Conservation (phyloP, 805 yeast species). For the Ogataea pini region DNA sequence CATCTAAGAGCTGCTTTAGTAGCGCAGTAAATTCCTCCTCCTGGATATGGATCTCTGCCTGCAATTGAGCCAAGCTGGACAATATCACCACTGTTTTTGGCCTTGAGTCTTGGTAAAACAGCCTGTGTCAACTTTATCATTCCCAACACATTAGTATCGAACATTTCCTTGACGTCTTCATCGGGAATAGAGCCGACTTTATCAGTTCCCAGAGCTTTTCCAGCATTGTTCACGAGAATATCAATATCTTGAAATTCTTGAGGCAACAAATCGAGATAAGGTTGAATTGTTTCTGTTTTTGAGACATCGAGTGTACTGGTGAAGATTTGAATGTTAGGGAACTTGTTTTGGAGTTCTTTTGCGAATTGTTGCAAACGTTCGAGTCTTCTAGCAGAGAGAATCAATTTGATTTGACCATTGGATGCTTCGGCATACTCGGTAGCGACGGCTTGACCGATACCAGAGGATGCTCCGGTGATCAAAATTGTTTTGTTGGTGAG, state of each 20-base stretch:
- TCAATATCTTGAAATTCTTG: constrained; percentile 58
- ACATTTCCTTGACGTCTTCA: constrained; percentile 44
- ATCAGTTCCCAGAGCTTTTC: constrained; percentile 46
- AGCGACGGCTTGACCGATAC: constrained; percentile 52
- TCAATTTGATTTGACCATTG: constrained; percentile 66
- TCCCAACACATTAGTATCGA: constrained; percentile 49
- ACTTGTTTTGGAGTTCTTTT: constrained; percentile 45
- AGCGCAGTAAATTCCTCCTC: constrained; percentile 71
- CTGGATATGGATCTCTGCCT: constrained; percentile 69
- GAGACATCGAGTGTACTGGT: constrained; percentile 59
- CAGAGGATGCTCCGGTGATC: constrained; percentile 49
- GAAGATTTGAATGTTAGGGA: constrained; percentile 47
- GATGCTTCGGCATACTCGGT: constrained; percentile 55
- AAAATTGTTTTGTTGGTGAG: constrained; percentile 18
- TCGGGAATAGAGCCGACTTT: constrained; percentile 41
- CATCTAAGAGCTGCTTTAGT: constrained; percentile 64
- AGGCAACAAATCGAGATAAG: constrained; percentile 56
- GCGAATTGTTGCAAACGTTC: constrained; percentile 57
- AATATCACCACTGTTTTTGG: constrained; percentile 52
- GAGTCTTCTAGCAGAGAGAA: constrained; percentile 77
- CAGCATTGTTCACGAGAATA: constrained; percentile 64
- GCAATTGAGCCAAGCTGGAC: constrained; percentile 71
- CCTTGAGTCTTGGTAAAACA: constrained; percentile 43
- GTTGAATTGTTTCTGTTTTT: constrained; percentile 48
- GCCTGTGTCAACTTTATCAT: constrained; percentile 47